Conservation (phyloP, 2,329 filamentous ascomycete genomes). For the Colletotrichum cereale region DNA sequence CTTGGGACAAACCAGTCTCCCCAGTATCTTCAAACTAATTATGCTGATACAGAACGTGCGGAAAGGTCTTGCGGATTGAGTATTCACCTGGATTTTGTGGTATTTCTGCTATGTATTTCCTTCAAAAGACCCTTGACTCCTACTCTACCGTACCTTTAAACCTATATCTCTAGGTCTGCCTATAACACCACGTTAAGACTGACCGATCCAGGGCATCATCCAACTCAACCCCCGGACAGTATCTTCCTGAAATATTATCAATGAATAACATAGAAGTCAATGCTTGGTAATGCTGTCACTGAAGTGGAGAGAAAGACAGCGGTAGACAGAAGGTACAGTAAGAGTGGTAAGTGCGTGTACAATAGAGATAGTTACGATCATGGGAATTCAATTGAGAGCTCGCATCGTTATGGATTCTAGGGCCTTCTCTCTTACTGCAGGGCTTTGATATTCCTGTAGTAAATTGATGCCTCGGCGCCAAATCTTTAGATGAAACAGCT, state of each 20-base stretch:
- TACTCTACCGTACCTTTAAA: neutral
- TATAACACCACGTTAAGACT: neutral
- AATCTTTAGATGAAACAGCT: neutral
- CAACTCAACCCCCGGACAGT: neutral
- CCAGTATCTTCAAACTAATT: neutral
- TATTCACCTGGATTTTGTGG: neutral
- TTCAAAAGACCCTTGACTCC: neutral
- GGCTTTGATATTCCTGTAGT: too few species aligned
- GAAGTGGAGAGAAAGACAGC: neutral
- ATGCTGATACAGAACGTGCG: neutral
- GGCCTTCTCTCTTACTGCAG: neutral
- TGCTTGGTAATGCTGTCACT: neutral
- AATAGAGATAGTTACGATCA: neutral
- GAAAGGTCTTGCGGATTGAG: neutral
- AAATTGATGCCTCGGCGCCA: neutral
- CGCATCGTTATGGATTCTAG: neutral
- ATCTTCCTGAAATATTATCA: neutral
- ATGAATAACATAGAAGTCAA: neutral
- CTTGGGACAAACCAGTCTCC: too few species aligned
- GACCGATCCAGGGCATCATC: neutral
- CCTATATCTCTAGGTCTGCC: neutral
- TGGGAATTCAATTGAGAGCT: neutral
- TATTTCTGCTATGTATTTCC: neutral
- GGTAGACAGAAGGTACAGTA: neutral
- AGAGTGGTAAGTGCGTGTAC: neutral